Percentiles rank a stretch among this genome's conserved stretches.
These are phyloP conservation scores for Plasmodium falciparum DNA, from an alignment of 169 alveolate species.

Conservation along the genomic window DNA sequence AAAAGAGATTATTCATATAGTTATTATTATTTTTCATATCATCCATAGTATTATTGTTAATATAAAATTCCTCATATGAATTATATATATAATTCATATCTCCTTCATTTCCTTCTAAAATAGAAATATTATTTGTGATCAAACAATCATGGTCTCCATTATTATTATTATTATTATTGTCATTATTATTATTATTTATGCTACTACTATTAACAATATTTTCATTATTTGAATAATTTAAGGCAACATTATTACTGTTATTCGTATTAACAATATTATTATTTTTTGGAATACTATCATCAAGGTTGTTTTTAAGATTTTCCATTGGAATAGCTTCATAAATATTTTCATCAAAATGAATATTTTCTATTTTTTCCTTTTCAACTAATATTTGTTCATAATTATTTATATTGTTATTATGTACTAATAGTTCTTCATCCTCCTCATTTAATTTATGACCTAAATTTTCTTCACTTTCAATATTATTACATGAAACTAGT, in stretches of 20 bases:
- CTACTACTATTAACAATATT: background rate
- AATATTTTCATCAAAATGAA: conserved; percentile 13
- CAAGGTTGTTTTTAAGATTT: background rate
- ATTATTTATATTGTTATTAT: conserved; percentile 19
- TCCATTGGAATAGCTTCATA: conserved; percentile 17
- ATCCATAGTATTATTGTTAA: conserved; percentile 20
- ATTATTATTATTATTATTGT: conserved; percentile 1
- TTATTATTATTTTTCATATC: conserved; percentile 30
- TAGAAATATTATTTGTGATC: background rate
- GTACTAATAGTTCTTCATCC: conserved; percentile 26
- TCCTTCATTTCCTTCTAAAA: conserved; percentile 31
- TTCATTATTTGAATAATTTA: conserved; percentile 2
- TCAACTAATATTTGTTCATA: conserved; percentile 18
- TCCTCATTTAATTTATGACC: conserved; percentile 14
- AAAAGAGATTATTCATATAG: conserved; percentile 30
- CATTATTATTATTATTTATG: background rate
- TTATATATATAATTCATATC: conserved; percentile 28
- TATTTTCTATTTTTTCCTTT: conserved; percentile 17
- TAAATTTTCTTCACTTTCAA: conserved; percentile 9
- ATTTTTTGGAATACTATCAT: background rate
- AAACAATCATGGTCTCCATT: background rate
- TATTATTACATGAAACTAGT: conserved; percentile 24
- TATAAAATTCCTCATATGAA: conserved; percentile 39
- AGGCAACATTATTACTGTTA: background rate
- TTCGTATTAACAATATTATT: background rate